These are phyloP conservation scores for Fistulifera pelliculosa DNA, from an alignment of 108 stramenopile species.

Conservation along the genomic window DNA sequence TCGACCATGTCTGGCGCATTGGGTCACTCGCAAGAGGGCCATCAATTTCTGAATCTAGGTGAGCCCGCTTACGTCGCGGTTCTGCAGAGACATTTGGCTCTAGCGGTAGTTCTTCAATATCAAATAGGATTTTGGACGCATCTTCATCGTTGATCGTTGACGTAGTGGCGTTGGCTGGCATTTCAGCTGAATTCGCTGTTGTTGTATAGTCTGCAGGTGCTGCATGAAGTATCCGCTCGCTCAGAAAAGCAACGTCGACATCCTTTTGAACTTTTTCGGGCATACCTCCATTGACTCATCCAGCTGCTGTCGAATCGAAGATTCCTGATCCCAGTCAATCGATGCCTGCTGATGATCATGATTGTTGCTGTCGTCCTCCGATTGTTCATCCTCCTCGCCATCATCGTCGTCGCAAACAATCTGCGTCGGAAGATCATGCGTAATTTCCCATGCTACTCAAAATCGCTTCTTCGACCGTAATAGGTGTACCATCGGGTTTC, in stretches of 20 bases:
- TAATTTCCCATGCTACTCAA: neutral
- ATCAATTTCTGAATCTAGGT: neutral
- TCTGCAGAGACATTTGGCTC: neutral
- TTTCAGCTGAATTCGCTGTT: no score
- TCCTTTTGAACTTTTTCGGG: neutral
- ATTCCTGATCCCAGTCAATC: slow-evolving; percentile 4
- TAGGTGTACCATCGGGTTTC: no score
- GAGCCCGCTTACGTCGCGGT: neutral
- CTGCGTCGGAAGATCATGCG: neutral
- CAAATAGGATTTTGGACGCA: neutral
- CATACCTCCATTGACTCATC: neutral
- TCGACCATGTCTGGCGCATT: neutral
- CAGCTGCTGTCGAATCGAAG: neutral
- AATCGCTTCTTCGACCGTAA: neutral
- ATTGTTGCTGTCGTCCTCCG: neutral
- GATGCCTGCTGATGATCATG: neutral
- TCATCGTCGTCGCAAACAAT: slow-evolving; percentile 1
- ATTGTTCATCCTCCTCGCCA: slow-evolving; percentile 5
- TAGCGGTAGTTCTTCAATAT: neutral
- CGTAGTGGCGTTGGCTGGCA: no score
- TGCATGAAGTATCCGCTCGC: neutral
- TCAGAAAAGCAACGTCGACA: neutral
- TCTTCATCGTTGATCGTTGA: neutral
- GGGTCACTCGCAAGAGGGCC: neutral
- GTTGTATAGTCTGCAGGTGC: no score